Percentiles rank a stretch among this genome's conserved stretches.
These are phyloP conservation scores for Lepidium didymum DNA, from an alignment of 345 rosid genomes.

Conservation along the genomic window DNA sequence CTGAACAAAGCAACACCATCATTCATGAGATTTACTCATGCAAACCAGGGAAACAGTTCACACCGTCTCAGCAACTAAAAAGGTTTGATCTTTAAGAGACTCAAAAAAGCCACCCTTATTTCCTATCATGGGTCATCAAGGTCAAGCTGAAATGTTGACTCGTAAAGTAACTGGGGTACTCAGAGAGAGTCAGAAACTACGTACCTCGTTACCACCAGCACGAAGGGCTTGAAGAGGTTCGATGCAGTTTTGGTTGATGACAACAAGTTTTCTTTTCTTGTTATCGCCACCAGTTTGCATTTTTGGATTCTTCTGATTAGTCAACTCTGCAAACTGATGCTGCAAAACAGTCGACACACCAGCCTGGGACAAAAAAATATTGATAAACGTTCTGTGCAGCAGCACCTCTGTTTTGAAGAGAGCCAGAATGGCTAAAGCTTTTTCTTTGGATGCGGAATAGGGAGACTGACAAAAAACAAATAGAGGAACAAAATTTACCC, in stretches of 20 bases:
- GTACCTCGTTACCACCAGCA: constrained; percentile 62
- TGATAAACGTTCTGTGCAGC: background rate
- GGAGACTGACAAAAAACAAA: background rate
- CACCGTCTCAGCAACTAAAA: background rate
- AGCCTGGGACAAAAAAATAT: constrained; percentile 37
- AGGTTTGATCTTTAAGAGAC: background rate
- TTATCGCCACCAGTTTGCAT: constrained; percentile 28
- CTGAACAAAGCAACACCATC: constrained; percentile 28
- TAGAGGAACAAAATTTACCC: constrained; percentile 38
- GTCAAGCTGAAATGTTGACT: background rate
- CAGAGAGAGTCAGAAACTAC: background rate
- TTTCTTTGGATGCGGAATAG: background rate
- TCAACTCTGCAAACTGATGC: constrained; percentile 63
- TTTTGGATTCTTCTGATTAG: constrained; percentile 35
- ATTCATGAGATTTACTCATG: background rate
- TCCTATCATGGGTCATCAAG: background rate
- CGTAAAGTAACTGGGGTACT: background rate
- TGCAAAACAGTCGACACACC: constrained; percentile 72
- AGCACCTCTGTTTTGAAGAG: background rate
- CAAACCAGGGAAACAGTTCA: background rate
- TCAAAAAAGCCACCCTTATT: background rate
- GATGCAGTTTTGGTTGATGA: constrained; percentile 75
- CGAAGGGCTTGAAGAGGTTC: constrained; percentile 98
- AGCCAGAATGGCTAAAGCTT: background rate
- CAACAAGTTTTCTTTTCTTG: constrained; percentile 55